Base-by-base conservation (phyloP, 495 filamentous ascomycete species). In the Penicillium argentinense region DNA sequence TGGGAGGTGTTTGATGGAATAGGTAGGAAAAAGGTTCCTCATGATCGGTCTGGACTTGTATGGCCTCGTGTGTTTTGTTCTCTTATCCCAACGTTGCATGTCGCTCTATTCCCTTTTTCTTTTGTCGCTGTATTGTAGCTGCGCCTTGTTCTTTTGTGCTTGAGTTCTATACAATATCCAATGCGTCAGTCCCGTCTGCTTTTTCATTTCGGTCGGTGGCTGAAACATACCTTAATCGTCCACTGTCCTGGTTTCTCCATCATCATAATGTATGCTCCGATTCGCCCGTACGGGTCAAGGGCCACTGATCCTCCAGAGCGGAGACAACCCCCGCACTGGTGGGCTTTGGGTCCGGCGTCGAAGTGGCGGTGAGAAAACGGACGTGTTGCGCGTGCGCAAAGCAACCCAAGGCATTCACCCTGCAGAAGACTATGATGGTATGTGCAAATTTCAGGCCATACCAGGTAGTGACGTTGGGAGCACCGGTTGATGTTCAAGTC, bases 291-390 rank as follows among this genome's bases (percentile, higher is more conserved):
- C 40, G 47, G 43, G 40, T 50, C 40, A 50, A 50, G 24, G 7
- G 24, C 25, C 24, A 16, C 32, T 23, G 17, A 19, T 17, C 38
- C 50, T 51, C 58, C 58, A 45, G 47, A 46, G 44, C 40, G 48
- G 46, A 47, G 38, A 26, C 34, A 18, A 27, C 45, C 47, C 44
- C 36, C 50, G 43, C 54, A 44, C 39, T 42, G 32, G 45, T 42
- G 33, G 42, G 19, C 26, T 30, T 21, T 14, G 25, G 36, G 36
- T 27, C 23, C 36, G n/a, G n/a, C n/a, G 22, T 9, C 30, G 49
- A 60, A 63, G 51, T 63, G 54, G 60, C 60, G 60, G 60, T 63
- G 60, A 58, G 57, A 45, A 33, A 53, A 53, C 30, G 7, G 30
- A 43, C 37, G 46, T 41, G 51, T 42, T 53, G 27, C 38, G 37